Evolutionary conservation across 768 basidiomycete species (phyloP), one percentile per base, ranked within the genome.

Genomic region (Cubamyces lactineus): DNA sequence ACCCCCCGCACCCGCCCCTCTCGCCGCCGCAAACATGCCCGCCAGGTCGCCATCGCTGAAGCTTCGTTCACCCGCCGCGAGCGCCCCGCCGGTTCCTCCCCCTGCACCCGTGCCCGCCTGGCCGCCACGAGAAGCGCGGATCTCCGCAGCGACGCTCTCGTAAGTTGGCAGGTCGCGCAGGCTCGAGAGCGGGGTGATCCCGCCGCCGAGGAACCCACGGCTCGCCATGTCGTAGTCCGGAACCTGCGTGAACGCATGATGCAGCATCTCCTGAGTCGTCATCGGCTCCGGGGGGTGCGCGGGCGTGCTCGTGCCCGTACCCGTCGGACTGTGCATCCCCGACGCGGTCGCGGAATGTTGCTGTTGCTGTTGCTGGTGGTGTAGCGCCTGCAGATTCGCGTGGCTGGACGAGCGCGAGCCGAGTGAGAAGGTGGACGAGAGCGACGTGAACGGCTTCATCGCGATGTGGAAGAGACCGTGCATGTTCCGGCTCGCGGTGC

Each of bases 171-270:
- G 71, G 6, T 91, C 93, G 26, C 78, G 79, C 78, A 88, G 80
- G 67, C 89, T 88, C 68, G 81, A 81, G 69, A 94, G 74, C 16
- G 96, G 94, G 11, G 90, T 87, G n/a, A 96, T 88, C 5, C 95
- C 94, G 4, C 83, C 84, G 7, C 95, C 95, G 26, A 96, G 81
- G 75, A 96, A 96, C 6, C 94, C 95, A 15, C 89, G 79, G 63
- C 88, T 86, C 2, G 96, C 93, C 48, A 92, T 82, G 19, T 82
- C 82, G 73, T 98, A 98, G 66, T 91, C 86, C 1, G 96, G 96
- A 17, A 97, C 91, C 78, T 82, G 85, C 65, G 83, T 91, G 68
- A 85, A 87, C 49, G 85, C 84, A 21, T 86, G 81, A 65, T 85
- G 84, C 60, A 89, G 76, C 64, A 84, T 65, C 65, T 73, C 69